Conservation (phyloP, 1,284 basidiomycete genomes). For the Dichomitus squalens region DNA sequence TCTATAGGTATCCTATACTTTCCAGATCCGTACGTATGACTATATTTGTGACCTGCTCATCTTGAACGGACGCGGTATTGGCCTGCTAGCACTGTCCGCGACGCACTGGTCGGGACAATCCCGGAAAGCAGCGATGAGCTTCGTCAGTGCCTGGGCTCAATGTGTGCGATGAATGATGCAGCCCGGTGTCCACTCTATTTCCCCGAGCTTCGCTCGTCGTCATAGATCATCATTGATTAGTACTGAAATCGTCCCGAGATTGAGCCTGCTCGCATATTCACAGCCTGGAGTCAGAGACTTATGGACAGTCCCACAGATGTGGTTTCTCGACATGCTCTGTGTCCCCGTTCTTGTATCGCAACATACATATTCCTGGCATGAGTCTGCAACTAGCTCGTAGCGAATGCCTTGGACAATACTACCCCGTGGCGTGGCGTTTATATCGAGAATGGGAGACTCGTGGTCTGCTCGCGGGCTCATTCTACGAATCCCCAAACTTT, state of each 20-base stretch:
- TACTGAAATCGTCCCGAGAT: neutral
- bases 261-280: neutral
- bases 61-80: neutral
- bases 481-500: too few species aligned
- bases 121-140: neutral
- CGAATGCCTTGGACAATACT: too few species aligned
- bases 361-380: too few species aligned
- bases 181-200: neutral
- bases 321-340: too few species aligned
- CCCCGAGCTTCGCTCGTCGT: neutral
- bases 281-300: neutral
- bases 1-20: neutral
- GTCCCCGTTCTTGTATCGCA: too few species aligned
- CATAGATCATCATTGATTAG: neutral
- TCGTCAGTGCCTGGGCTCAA: neutral
- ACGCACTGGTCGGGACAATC: neutral
- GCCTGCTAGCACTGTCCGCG: neutral
- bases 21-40: neutral
- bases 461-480: too few species aligned
- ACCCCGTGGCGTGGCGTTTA: too few species aligned
- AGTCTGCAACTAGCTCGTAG: too few species aligned
- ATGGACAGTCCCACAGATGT: too few species aligned
- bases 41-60: neutral
- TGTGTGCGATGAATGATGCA: neutral
- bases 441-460: too few species aligned